Evolutionary conservation across 2,329 filamentous ascomycete genomes (phyloP).

Genomic region (Cercospora berteroae): DNA sequence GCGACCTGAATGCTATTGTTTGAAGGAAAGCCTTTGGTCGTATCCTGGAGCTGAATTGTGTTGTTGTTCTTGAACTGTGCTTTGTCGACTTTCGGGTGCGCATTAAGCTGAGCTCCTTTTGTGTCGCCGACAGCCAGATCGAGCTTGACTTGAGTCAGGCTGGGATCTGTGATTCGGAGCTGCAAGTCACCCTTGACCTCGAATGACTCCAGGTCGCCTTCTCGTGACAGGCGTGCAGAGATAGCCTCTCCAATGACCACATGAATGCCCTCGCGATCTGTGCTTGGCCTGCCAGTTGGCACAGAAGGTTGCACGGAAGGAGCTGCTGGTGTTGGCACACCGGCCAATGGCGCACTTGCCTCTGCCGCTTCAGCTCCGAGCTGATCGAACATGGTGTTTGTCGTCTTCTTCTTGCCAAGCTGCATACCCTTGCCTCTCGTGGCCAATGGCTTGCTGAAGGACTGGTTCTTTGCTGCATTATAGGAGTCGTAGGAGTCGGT

Average conservation of each 20-base stretch:
- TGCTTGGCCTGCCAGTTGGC: slow-evolving; percentile 58
- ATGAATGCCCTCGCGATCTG: slow-evolving; percentile 82
- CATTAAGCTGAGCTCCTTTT: slow-evolving; percentile 85
- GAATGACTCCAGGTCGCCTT: slow-evolving; percentile 82
- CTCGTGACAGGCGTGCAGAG: slow-evolving; percentile 80
- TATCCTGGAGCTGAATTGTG: slow-evolving; percentile 85
- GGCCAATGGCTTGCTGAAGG: slow-evolving; percentile 70
- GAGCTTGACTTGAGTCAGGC: slow-evolving; percentile 88
- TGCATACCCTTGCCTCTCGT: slow-evolving; percentile 98
- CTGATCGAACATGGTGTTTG: slow-evolving; percentile 94
- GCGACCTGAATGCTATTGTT: slow-evolving; percentile 93
- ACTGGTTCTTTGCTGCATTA: slow-evolving; percentile 96
- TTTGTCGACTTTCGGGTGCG: slow-evolving; percentile 95
- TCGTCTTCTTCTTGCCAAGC: slow-evolving; percentile 97
- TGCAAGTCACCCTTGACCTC: slow-evolving; percentile 90
- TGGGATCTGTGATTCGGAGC: slow-evolving; percentile 82
- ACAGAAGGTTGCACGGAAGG: slow-evolving; percentile 51
- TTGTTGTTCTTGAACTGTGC: slow-evolving; percentile 78
- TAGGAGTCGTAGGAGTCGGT: slow-evolving; percentile 89
- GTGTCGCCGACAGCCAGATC: slow-evolving; percentile 72
- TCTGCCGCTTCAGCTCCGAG: slow-evolving; percentile 88
- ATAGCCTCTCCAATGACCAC: slow-evolving; percentile 88
- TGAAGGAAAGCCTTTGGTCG: slow-evolving; percentile 82
- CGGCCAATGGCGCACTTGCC: slow-evolving; percentile 66
- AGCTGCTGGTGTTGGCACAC: slow-evolving; percentile 48